Conservation (phyloP, 1,139 yeast species). For the Diutina siamensis region DNA sequence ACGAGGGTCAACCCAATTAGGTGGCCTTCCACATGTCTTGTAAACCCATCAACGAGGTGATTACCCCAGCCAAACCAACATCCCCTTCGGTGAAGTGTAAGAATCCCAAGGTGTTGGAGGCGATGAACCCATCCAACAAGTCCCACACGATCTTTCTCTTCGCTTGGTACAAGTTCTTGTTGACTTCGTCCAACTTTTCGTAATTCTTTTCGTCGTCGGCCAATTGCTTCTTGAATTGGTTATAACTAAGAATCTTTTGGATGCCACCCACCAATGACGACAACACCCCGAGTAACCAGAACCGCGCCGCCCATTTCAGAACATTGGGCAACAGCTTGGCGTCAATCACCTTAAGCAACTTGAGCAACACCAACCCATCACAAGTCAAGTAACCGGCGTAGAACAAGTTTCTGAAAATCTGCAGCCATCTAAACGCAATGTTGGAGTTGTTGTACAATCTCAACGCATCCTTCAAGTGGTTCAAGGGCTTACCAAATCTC, state of each 20-base stretch:
- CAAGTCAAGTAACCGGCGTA: constrained; percentile 65
- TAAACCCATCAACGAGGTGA: constrained; percentile 72
- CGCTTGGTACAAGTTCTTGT: constrained; percentile 29
- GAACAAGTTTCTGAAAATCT: constrained; percentile 58
- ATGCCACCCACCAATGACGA: constrained; percentile 16
- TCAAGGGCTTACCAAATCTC: constrained; percentile 76
- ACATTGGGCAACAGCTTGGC: constrained; percentile 23
- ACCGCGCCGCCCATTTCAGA: constrained; percentile 40
- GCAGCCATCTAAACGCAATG: constrained; percentile 44
- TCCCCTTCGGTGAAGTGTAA: constrained; percentile 66
- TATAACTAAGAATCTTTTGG: constrained; percentile 2
- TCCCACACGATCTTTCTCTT: constrained; percentile 71
- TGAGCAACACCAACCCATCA: constrained; percentile 65
- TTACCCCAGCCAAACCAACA: constrained; percentile 75
- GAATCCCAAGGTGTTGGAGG: constrained; percentile 54
- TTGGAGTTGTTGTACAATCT: constrained; percentile 67
- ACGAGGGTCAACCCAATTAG: not conserved
- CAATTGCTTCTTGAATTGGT: constrained; percentile 1
- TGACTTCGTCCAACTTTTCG: constrained; percentile 14
- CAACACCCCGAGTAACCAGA: constrained; percentile 69
- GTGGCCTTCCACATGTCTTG: constrained; percentile 54
- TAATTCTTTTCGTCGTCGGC: constrained; percentile 20
- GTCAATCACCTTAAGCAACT: constrained; percentile 35
- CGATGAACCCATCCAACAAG: constrained; percentile 63
- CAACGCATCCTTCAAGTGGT: constrained; percentile 61